phyloP scores from a whole-genome alignment of 768 basidiomycete species.

The Serendipita sp. region DNA sequence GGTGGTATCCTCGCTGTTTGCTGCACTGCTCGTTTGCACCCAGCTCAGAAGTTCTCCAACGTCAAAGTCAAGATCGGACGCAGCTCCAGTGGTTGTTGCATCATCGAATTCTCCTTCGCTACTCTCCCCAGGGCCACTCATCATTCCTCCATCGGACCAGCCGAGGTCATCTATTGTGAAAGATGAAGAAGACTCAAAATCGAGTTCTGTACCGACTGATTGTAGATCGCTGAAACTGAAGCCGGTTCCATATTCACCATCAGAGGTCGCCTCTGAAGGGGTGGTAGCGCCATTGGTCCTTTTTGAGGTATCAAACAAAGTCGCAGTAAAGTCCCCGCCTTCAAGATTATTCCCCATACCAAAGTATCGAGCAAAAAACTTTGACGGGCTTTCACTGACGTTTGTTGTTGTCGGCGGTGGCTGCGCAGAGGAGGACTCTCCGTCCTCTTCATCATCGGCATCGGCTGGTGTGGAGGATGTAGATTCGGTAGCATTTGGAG shows the following conservation, averaged over 20 bases:
- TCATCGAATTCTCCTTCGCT: conserved; percentile 1
- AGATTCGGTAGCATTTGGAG: not conserved
- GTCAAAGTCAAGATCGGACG: conserved; percentile 2
- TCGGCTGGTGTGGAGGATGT: not conserved
- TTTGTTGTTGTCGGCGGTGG: not conserved
- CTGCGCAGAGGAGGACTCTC: not conserved
- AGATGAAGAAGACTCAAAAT: not conserved
- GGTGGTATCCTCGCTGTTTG: not conserved
- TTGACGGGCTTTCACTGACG: not conserved
- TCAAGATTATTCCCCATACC: not conserved
- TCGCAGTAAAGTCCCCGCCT: not conserved
- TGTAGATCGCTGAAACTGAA: not conserved
- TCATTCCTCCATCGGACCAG: not conserved
- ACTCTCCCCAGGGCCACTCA: not conserved
- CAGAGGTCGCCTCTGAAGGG: not conserved
- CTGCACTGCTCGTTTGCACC: not conserved
- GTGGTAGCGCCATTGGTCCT: not conserved
- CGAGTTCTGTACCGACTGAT: not conserved
- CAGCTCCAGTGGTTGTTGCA: not conserved
- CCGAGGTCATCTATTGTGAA: not conserved
- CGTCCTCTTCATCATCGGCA: not conserved
- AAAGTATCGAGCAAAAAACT: conserved; percentile 2
- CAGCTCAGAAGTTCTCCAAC: not conserved
- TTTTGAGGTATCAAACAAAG: not conserved
- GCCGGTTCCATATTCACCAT: not conserved